These are phyloP conservation scores for Amniculicola lignicola DNA, from an alignment of 495 filamentous ascomycete species.

Conservation along the genomic window DNA sequence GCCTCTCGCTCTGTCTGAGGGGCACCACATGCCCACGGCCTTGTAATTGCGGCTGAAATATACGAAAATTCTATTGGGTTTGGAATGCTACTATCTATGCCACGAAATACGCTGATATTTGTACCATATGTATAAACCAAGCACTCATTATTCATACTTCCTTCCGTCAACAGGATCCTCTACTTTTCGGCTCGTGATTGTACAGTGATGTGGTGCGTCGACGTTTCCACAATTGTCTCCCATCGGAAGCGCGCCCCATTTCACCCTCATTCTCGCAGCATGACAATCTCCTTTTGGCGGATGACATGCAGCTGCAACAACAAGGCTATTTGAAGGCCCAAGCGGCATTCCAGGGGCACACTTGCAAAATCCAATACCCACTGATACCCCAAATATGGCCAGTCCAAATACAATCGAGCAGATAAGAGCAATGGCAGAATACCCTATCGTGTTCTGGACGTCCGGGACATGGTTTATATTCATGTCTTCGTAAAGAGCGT, in stretches of 20 bases:
- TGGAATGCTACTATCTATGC: too few relatives aligned
- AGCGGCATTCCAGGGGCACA: constrained; percentile 2
- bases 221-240: background rate
- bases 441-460: background rate
- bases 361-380: constrained; percentile 3
- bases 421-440: constrained; percentile 2
- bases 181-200: constrained; percentile 9
- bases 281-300: constrained; percentile 4
- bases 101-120: too few relatives aligned
- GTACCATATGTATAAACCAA: too few relatives aligned
- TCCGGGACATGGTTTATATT: background rate
- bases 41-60: too few relatives aligned
- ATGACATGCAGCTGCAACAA: constrained; percentile 10
- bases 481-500: background rate
- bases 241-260: background rate
- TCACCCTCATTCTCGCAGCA: constrained; percentile 1
- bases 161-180: constrained; percentile 7
- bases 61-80: too few relatives aligned
- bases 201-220: background rate
- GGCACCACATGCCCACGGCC: too few relatives aligned
- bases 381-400: constrained; percentile 1
- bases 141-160: constrained; percentile 4
- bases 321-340: constrained; percentile 3
- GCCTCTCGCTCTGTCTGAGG: too few relatives aligned
- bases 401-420: constrained; percentile 3